phyloP scores from a whole-genome alignment of 768 basidiomycete genomes.

The Gelatoporia subvermispora region DNA sequence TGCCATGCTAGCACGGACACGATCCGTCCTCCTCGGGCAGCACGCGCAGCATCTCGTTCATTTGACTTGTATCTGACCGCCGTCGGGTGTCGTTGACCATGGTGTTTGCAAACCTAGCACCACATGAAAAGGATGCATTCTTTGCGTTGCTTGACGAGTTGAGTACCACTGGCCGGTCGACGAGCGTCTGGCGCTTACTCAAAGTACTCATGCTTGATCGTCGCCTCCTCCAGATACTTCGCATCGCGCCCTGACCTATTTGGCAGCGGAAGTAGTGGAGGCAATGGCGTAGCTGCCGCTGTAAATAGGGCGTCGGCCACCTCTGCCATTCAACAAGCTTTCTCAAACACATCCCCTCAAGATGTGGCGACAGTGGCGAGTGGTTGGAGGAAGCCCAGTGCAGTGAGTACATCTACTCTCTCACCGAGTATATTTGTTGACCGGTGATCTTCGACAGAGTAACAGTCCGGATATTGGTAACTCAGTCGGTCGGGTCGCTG shows the following conservation, averaged over 20 bases:
- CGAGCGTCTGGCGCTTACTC: not conserved
- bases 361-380: conserved; percentile 1
- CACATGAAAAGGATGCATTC: conserved; percentile 75
- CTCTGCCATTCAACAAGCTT: conserved; percentile 14
- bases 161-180: too few species aligned
- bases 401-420: too few species aligned
- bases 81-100: too few species aligned
- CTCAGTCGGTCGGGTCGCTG: conserved; percentile 52
- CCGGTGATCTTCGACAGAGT: conserved; percentile 5
- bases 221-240: conserved; percentile 55
- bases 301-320: conserved; percentile 11
- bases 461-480: conserved; percentile 33
- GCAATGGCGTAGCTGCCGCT: not conserved
- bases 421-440: too few species aligned
- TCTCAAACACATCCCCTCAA: conserved; percentile 4
- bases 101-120: conserved; percentile 67
- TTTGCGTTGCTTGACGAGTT: conserved; percentile 80
- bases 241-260: conserved; percentile 65
- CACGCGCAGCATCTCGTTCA: too few species aligned
- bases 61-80: too few species aligned
- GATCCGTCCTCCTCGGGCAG: too few species aligned
- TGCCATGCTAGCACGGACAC: too few species aligned
- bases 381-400: conserved; percentile 6
- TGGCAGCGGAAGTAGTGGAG: too few species aligned
- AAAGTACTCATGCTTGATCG: not conserved